Evolutionary conservation across 139 green algal genomes (phyloP), one percentile per base, ranked within the genome.

Genomic region (Eudorina sp.): DNA sequence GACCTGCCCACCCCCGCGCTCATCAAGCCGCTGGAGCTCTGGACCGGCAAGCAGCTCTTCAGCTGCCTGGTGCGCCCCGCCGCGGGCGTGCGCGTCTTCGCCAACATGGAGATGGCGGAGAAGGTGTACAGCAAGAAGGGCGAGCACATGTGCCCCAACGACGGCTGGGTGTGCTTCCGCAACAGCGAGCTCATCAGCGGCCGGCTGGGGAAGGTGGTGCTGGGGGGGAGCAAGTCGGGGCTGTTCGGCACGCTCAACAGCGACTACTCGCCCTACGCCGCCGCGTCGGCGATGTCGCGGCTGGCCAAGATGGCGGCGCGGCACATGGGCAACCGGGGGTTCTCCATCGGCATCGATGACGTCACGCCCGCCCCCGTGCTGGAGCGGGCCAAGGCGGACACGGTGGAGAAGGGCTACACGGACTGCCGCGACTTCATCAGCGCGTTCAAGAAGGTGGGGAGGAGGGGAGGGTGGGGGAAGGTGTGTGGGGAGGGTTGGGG

Each of bases 11-110:
- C 81, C 0, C 96, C 96, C 53, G 89, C 95, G 16, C 89, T 98
- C 16, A 9, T 97, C 55, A 98, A 98, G 86, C 90, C 90, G 13
- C 38, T 97, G 80, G 96, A 99, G 93, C 91, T 99, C 80, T 99
- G 98, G 98, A 99, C 98, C 3, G 98, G 98, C 81, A 99, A 99
- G 96, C 98, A 99, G 94, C 74, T 99, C 18, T 98, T 99, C 81
- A 91, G 88, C 14, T 84, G 98, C 53, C 88, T 99, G 19, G 81
- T 99, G 58, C 94, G 95, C 0, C 96, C 96, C 41, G 94, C 95
- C 85, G 84, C 83, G 36, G 31, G 8, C 9, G 18, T 53, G 62
- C 88, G 94, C 64, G 85, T 99, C 31, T 97, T 97, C 80, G 89
- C 99, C 19, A 99, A 97, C 91, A 82, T 98, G 53, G 96, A 98